Conservation (phyloP, 2,329 filamentous ascomycete genomes). For the Lecanicillium sp. region DNA sequence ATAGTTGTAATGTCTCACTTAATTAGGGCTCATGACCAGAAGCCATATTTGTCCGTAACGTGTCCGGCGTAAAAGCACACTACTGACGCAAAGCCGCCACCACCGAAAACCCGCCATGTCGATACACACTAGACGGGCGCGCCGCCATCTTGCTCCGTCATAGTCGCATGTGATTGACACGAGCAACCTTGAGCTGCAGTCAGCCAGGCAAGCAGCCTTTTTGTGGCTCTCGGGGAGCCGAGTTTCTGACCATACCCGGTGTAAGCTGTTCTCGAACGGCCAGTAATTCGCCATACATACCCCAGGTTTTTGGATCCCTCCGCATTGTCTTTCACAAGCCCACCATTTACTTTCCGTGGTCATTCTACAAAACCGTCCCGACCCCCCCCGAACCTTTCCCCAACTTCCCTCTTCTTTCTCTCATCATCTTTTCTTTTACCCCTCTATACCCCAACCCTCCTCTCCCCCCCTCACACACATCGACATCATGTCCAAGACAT, state of each 20-base stretch:
- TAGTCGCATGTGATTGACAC: slow-evolving; percentile 13
- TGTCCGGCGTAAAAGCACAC: no score
- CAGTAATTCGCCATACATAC: slow-evolving; percentile 1
- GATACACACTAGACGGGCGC: neutral
- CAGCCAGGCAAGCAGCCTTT: no score
- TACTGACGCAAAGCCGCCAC: no score
- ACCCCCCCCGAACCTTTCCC: neutral
- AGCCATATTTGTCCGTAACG: no score
- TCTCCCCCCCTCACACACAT: slow-evolving; percentile 5
- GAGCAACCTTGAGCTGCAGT: slow-evolving; percentile 1
- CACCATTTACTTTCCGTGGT: neutral
- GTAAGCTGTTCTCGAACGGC: slow-evolving; percentile 3
- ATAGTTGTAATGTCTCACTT: no score
- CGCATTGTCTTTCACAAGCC: slow-evolving; percentile 11
- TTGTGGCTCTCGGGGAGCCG: slow-evolving; percentile 1
- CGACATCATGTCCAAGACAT: slow-evolving; percentile 74
- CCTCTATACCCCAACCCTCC: slow-evolving; percentile 9
- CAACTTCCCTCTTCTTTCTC: neutral
- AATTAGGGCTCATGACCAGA: no score
- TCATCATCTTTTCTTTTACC: slow-evolving; percentile 1
- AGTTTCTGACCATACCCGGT: slow-evolving; percentile 2
- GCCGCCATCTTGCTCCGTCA: slow-evolving; percentile 6
- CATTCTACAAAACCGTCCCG: slow-evolving; percentile 13
- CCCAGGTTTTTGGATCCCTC: slow-evolving; percentile 8
- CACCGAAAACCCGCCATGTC: no score